Percentiles rank a stretch among this genome's conserved stretches.
phyloP scores from a whole-genome alignment of 2,329 filamentous ascomycete species.

The Arthrobotrys entomopaga region DNA sequence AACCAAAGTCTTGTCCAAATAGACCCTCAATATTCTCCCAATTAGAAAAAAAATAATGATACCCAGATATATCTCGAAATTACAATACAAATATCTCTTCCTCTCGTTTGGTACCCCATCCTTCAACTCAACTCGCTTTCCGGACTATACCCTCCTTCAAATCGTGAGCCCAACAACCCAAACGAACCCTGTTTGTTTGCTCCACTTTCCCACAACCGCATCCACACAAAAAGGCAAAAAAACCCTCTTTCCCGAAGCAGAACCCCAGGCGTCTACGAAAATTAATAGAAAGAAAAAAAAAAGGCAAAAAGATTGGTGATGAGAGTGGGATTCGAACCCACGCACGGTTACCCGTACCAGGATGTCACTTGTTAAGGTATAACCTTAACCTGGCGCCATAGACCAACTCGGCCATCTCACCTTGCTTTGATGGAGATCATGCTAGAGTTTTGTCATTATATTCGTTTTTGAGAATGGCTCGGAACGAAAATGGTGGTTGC shows the following conservation, averaged over 20 bases:
- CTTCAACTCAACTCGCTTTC: too few species aligned
- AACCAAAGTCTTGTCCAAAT: too few species aligned
- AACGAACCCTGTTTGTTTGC: conserved; percentile 4
- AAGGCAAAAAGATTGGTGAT: conserved; percentile 56
- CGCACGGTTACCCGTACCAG: conserved; percentile 57
- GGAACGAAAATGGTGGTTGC: too few species aligned
- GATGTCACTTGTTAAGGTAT: conserved; percentile 57
- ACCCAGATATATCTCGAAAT: too few species aligned
- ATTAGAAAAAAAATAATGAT: too few species aligned
- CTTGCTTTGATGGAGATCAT: conserved; percentile 50
- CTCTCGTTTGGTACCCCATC: too few species aligned
- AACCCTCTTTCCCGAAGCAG: neutral
- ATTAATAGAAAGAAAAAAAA: conserved; percentile 28
- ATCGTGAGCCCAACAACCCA: too few species aligned
- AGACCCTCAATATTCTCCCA: too few species aligned
- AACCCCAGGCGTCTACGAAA: neutral
- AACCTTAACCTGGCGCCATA: conserved; percentile 59
- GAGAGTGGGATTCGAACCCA: conserved; percentile 60
- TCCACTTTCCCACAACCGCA: neutral
- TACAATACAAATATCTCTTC: too few species aligned
- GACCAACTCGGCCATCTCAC: conserved; percentile 59
- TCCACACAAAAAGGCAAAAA: conserved; percentile 1
- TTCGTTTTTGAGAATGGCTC: conserved; percentile 3
- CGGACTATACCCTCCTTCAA: too few species aligned
- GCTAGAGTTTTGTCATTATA: conserved; percentile 16